Evolutionary conservation across 2,329 filamentous ascomycete genomes (phyloP).

Genomic region (Hirsutella thompsonii): DNA sequence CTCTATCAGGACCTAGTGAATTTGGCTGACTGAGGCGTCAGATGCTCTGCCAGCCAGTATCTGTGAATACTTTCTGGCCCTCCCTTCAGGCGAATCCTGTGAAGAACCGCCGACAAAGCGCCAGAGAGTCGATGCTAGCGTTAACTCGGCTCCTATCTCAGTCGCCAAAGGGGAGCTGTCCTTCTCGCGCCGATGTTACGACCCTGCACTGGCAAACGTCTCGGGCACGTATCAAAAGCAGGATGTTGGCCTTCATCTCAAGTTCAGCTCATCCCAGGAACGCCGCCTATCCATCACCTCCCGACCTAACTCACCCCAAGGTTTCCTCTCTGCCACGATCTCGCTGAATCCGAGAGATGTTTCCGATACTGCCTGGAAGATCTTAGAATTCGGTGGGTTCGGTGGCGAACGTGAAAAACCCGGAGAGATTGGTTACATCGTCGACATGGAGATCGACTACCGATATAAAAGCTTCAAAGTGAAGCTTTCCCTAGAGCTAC

Average conservation of each 20-base stretch:
- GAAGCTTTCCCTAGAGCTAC: constrained; percentile 20
- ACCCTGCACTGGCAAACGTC: constrained; percentile 3
- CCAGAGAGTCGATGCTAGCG: constrained; percentile 12
- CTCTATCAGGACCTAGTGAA: too few relatives aligned
- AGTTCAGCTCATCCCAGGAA: constrained; percentile 6
- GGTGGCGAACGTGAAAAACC: constrained; percentile 8
- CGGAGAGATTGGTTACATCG: constrained; percentile 22
- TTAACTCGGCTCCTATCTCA: constrained; percentile 9
- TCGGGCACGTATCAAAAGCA: constrained; percentile 3
- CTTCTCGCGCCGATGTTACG: constrained; percentile 13
- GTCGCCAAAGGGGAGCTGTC: constrained; percentile 12
- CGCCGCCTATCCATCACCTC: constrained; percentile 9
- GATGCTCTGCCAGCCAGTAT: constrained; percentile 13
- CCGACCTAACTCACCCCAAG: constrained; percentile 4
- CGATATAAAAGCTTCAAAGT: constrained; percentile 13
- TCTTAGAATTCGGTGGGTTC: constrained; percentile 7
- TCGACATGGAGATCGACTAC: constrained; percentile 18
- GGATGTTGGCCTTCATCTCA: constrained; percentile 11
- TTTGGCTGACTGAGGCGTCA: constrained; percentile 1
- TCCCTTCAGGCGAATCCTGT: constrained; percentile 8
- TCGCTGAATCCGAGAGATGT: constrained; percentile 11
- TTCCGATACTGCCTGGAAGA: constrained; percentile 6
- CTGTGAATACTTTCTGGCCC: constrained; percentile 9
- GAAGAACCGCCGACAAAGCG: constrained; percentile 16
- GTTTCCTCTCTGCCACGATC: constrained; percentile 6